A percentile compares a stretch with the other conserved stretches of the same genome.
Conservation (phyloP, 495 filamentous ascomycete species). For the Hypoxylon crocopeplum region DNA sequence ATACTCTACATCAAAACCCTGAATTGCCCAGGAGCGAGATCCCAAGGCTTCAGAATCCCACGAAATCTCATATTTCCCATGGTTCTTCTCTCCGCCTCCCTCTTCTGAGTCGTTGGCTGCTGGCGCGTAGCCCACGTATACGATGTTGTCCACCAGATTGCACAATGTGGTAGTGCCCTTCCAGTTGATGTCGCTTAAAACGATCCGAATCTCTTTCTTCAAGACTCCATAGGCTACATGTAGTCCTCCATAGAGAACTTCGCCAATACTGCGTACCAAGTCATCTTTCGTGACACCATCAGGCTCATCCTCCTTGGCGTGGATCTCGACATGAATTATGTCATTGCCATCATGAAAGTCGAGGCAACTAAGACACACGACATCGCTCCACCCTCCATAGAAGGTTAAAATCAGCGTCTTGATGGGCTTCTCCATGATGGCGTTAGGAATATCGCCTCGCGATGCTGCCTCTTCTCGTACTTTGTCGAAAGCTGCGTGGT, state of each 20-base stretch:
- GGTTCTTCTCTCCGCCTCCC: not conserved
- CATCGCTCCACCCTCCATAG: not conserved
- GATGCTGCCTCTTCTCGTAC: not conserved
- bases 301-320: constrained; percentile 5
- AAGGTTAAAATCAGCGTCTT: constrained; percentile 5
- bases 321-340: constrained; percentile 2
- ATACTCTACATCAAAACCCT: constrained; percentile 3
- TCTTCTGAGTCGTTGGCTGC: not conserved
- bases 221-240: not conserved
- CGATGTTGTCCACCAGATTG: constrained; percentile 1
- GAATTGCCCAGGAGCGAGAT: not conserved
- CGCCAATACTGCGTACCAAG: not conserved
- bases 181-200: not conserved
- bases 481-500: not conserved
- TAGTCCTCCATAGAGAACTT: constrained; percentile 4
- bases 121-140: constrained; percentile 9
- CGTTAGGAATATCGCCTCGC: constrained; percentile 10
- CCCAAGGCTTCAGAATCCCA: not conserved
- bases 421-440: constrained; percentile 3
- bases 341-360: not conserved
- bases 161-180: not conserved
- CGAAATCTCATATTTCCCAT: not conserved
- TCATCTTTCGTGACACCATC: constrained; percentile 17
- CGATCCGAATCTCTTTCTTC: not conserved
- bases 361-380: not conserved